Conservation (phyloP, 148 eudicot genomes). For the Fagopyrum tataricum region DNA sequence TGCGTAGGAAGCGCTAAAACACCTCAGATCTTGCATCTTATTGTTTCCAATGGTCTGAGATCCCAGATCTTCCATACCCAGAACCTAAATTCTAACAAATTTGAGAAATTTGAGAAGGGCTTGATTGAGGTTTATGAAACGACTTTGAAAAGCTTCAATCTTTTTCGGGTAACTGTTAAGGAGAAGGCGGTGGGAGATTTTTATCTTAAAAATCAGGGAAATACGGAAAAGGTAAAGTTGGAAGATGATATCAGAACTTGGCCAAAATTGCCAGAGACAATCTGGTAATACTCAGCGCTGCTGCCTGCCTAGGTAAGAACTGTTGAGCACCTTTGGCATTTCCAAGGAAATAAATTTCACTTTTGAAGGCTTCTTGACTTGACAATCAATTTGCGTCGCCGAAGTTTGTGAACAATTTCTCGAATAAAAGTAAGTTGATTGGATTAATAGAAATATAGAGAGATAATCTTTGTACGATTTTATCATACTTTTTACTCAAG, state of each 20-base stretch:
- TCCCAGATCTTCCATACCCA: background rate
- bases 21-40: constrained; percentile 7
- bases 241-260: background rate
- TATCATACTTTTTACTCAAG: too few relatives aligned
- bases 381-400: background rate
- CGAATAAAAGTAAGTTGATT: too few relatives aligned
- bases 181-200: constrained; percentile 2
- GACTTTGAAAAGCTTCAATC: background rate
- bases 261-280: background rate
- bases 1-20: background rate
- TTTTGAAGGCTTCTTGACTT: background rate
- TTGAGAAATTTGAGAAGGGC: background rate
- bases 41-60: background rate
- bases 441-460: too few relatives aligned
- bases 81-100: background rate
- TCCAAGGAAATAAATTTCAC: background rate
- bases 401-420: too few relatives aligned
- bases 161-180: background rate
- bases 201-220: background rate
- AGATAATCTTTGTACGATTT: too few relatives aligned
- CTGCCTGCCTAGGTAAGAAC: background rate
- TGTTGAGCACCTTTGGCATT: background rate
- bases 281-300: background rate
- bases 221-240: background rate
- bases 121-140: background rate